Percentiles rank a stretch among this genome's conserved stretches.
Evolutionary conservation across 495 filamentous ascomycete genomes (phyloP).

Genomic region (Glonium stellatum): DNA sequence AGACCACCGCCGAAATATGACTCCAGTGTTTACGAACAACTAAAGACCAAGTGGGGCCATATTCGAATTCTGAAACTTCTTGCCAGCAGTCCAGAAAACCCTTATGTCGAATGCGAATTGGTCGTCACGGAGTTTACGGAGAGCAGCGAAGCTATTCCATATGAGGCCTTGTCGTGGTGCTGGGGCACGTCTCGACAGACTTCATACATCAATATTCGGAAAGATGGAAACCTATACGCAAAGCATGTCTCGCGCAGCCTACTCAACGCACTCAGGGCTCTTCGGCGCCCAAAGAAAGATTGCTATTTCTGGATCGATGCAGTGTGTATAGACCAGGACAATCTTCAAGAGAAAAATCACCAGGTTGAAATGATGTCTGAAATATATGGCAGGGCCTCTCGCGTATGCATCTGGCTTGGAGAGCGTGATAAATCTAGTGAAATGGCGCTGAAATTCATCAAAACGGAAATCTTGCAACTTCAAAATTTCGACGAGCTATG

Average conservation of each 20-base stretch:
- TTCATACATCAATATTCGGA: background rate
- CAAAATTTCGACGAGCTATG: conserved; percentile 33
- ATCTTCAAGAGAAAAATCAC: background rate
- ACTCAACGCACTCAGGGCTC: background rate
- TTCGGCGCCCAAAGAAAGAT: background rate
- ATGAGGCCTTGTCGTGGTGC: background rate
- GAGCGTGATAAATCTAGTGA: background rate
- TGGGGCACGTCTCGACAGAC: background rate
- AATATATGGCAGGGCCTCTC: background rate
- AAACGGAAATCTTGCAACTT: conserved; percentile 21
- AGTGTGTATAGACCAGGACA: background rate
- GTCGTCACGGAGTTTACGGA: too few relatives aligned
- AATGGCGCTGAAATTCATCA: conserved; percentile 31
- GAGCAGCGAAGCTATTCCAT: background rate
- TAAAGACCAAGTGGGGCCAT: too few relatives aligned
- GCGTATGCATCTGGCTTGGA: conserved; percentile 2
- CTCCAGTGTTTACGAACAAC: too few relatives aligned
- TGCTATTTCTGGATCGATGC: background rate
- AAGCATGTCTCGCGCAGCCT: background rate
- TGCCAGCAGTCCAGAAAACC: too few relatives aligned
- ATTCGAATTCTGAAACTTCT: too few relatives aligned
- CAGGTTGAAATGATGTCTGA: background rate
- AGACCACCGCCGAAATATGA: too few relatives aligned
- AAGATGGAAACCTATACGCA: background rate
- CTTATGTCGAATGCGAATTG: too few relatives aligned